A percentile compares a stretch with the other conserved stretches of the same genome.
Evolutionary conservation across 2,329 filamentous ascomycete genomes (phyloP).

Genomic region (Sporothrix dimorphospora): DNA sequence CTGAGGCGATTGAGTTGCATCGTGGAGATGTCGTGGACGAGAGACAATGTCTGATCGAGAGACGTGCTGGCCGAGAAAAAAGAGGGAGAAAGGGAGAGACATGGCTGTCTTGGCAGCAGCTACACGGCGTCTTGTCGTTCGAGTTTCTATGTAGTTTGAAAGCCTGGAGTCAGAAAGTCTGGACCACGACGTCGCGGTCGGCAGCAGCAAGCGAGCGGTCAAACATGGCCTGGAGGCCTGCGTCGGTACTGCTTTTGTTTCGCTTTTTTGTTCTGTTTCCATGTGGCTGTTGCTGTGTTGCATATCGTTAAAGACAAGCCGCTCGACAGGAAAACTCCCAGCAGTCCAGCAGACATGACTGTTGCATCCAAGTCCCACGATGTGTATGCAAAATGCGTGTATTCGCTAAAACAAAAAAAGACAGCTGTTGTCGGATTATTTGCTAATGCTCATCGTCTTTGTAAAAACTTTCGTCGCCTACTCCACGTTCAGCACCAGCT

Average conservation of each 20-base stretch:
- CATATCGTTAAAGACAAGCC: neutral
- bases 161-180: neutral
- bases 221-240: neutral
- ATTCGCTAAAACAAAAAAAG: neutral
- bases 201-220: slow-evolving; percentile 14
- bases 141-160: neutral
- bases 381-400: neutral
- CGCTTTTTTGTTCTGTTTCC: neutral
- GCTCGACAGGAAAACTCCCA: neutral
- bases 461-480: neutral
- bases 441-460: neutral
- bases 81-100: neutral
- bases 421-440: too few species aligned
- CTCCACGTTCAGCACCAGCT: slow-evolving; percentile 30
- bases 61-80: neutral
- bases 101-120: neutral
- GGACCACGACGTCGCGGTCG: neutral
- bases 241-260: neutral
- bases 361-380: neutral
- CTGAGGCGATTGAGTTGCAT: neutral
- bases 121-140: neutral
- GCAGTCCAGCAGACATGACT: neutral
- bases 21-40: slow-evolving; percentile 8
- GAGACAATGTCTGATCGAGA: slow-evolving; percentile 4
- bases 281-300: neutral